A percentile compares a stretch with the other conserved stretches of the same genome.
Evolutionary conservation across 2,329 filamentous ascomycete genomes (phyloP).

Genomic region (Corinectria fuckeliana): DNA sequence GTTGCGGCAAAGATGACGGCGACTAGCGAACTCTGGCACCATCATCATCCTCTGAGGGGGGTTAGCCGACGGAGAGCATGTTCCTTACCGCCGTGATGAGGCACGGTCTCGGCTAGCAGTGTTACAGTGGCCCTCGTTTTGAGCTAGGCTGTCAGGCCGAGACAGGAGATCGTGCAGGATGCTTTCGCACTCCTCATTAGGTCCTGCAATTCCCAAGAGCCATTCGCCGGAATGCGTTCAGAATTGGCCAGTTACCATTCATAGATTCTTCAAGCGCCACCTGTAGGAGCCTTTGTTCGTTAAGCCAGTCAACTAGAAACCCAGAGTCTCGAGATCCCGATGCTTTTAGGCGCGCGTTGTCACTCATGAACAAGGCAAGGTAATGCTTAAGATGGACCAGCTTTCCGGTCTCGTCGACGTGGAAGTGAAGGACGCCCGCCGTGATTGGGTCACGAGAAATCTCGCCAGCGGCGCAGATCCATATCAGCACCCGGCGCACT

Average conservation of each 20-base stretch:
- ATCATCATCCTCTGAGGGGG: not conserved
- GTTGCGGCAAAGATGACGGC: constrained; percentile 8
- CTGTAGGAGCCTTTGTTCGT: not conserved
- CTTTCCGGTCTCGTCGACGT: not conserved
- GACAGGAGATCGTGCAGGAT: not conserved
- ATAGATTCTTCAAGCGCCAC: not conserved
- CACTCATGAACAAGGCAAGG: not conserved
- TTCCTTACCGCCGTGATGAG: constrained; percentile 1
- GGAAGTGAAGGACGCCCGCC: not conserved
- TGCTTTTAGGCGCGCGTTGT: not conserved
- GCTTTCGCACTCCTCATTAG: not conserved
- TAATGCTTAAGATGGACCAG: not conserved
- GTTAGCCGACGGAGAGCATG: not conserved
- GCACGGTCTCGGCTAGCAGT: not conserved
- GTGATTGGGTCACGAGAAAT: not conserved
- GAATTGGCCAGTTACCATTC: not conserved
- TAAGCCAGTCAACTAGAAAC: not conserved
- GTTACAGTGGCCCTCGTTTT: not conserved
- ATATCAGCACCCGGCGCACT: constrained; percentile 12
- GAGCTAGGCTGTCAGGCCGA: not conserved
- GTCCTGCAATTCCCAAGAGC: not conserved
- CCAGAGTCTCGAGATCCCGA: not conserved
- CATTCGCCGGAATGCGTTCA: not conserved
- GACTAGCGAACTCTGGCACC: not conserved
- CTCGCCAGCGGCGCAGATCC: constrained; percentile 12